Base-by-base conservation (phyloP, 768 basidiomycete genomes). In the Pisolithus microcarpus region DNA sequence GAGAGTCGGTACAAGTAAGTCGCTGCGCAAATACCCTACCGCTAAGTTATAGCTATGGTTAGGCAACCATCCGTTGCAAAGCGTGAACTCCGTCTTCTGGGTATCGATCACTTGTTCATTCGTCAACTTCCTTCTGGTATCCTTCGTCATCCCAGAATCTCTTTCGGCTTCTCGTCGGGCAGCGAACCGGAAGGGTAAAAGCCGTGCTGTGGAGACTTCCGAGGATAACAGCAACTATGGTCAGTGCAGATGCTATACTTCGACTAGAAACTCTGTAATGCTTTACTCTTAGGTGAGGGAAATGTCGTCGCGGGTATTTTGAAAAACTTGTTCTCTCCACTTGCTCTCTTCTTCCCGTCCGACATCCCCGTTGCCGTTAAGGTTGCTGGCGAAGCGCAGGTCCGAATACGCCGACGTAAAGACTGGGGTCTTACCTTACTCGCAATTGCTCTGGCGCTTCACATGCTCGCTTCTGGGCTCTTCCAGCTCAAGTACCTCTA, bases 401-500 rank as follows among this genome's bases (percentile, higher is more conserved):
- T 78, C 62, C 73, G 87, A 61, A 78, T 79, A 3, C 51, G 75
- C 11, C 75, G 76, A 1, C 64, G 53, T 46, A 80, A 68, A 58
- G 88, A 90, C 60, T 92, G 82, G 75, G 88, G 83, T 61, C 70
- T 94, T 62, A 84, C 84, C 2, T 72, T 81, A 51, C 66, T 90
- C 4, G 90, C 82, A 3, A 48, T 78, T 5, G 77, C 78, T 4
- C 60, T 87, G 46, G 87, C 90, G 61, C 61, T 75, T 10, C 80
- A 85, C 64, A 65, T 82, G 31, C 72, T 89, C 30, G 78, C 87
- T 2, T 76, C 75, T 77, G 88, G 85, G 16, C 65, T 90, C 1
- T 84, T 81, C 64, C 82, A 80, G 48, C 72, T 84, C 52, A 91
- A 90, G 65, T 89, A 88, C 56, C 68, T 90, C 34, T 91, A 89